A percentile compares a stretch with the other conserved stretches of the same genome.
These are phyloP conservation scores for Salicornia ramosissima DNA, from an alignment of 148 eudicot genomes.

Conservation along the genomic window DNA sequence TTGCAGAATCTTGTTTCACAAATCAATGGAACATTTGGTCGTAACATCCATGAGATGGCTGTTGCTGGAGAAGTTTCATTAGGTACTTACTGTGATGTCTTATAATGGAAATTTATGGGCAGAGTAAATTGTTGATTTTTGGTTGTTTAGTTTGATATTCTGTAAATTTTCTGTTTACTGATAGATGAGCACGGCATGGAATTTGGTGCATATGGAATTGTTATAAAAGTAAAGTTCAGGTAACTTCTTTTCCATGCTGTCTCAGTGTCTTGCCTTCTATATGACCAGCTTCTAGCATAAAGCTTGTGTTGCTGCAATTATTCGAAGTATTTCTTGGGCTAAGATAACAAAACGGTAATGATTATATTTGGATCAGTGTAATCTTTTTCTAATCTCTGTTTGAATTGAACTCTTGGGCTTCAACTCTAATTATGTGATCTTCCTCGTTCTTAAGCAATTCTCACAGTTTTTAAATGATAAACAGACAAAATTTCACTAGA, in stretches of 20 bases:
- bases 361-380: too few relatives aligned
- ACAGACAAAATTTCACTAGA: background rate
- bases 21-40: constrained; percentile 82
- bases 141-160: background rate
- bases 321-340: background rate
- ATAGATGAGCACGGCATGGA: constrained; percentile 89
- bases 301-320: constrained; percentile 5
- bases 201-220: constrained; percentile 78
- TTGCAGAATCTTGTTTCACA: constrained; percentile 68
- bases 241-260: constrained; percentile 26
- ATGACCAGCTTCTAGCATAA: background rate
- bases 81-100: constrained; percentile 36
- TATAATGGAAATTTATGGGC: background rate
- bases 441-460: background rate
- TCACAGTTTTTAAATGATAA: background rate
- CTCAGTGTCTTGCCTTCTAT: constrained; percentile 7
- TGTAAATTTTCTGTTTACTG: constrained; percentile 20
- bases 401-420: background rate
- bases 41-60: constrained; percentile 94
- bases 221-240: constrained; percentile 98
- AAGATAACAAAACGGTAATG: too few relatives aligned
- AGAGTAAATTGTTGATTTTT: background rate
- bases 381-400: background rate
- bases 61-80: constrained; percentile 96
- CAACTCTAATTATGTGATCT: background rate